These are phyloP conservation scores for Hanseniaspora nectarophila DNA, from an alignment of 805 yeast genomes.

Conservation along the genomic window DNA sequence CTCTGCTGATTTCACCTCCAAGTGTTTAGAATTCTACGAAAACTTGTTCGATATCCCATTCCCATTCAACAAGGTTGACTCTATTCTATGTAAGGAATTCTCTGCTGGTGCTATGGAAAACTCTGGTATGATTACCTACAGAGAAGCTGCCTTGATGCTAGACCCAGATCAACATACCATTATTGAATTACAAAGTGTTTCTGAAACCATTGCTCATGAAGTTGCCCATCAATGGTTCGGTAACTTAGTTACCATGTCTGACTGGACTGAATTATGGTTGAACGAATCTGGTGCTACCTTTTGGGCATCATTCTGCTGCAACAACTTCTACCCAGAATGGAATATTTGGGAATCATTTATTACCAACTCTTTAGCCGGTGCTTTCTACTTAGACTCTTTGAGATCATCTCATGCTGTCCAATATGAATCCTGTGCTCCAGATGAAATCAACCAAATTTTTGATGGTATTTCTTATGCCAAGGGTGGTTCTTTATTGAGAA, in stretches of 20 bases:
- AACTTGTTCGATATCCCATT: slow-evolving; percentile 60
- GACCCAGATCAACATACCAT: slow-evolving; percentile 55
- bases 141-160: slow-evolving; percentile 60
- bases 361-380: slow-evolving; percentile 66
- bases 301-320: slow-evolving; percentile 80
- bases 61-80: slow-evolving; percentile 69
- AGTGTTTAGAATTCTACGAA: slow-evolving; percentile 62
- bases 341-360: slow-evolving; percentile 78
- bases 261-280: slow-evolving; percentile 85
- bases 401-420: slow-evolving; percentile 79
- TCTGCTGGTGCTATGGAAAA: slow-evolving; percentile 86
- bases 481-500: slow-evolving; percentile 70
- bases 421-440: slow-evolving; percentile 65
- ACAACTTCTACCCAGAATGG: slow-evolving; percentile 70
- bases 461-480: slow-evolving; percentile 75
- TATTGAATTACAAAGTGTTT: slow-evolving; percentile 46
- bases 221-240: slow-evolving; percentile 91
- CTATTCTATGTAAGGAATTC: slow-evolving; percentile 73
- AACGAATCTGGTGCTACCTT: slow-evolving; percentile 85
- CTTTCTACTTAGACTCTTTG: slow-evolving; percentile 60
- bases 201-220: slow-evolving; percentile 79
- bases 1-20: slow-evolving; percentile 63
- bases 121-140: slow-evolving; percentile 67
- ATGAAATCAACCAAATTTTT: slow-evolving; percentile 70
- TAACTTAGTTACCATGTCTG: slow-evolving; percentile 78